Base-by-base conservation (phyloP, 345 rosid species). In the Pelargonium nanum region DNA sequence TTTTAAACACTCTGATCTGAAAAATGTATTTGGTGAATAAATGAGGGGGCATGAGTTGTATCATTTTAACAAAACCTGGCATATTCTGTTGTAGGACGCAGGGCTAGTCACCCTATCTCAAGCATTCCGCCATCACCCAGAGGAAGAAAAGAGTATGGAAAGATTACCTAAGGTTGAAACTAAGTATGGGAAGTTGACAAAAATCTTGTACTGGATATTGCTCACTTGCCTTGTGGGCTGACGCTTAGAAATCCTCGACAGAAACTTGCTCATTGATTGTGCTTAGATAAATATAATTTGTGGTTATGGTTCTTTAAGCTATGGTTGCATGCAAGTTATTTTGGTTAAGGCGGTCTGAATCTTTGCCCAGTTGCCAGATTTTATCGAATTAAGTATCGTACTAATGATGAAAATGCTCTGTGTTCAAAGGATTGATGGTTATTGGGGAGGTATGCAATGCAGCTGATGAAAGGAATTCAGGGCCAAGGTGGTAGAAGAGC, bases 101-200 rank as follows among this genome's bases (percentile, higher is more conserved):
- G 89, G 86, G 79, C 75, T 58, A 87, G 77, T 77, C 83, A 82
- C 78, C 77, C 90, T 25, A 74, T 80, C 63, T 68, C 88, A 22
- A 85, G 80, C 80, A 79, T 87, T 55, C 89, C 80, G 20, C 80
- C 98, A 8, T 63, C 97, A 73, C 84, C 94, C 52, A 89, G 88
- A 45, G 94, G 91, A 68, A 89, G 86, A 81, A 85, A 81, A 77
- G 97, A 93, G 72, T 76, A 80, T 62, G 99, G 91, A 77, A 87
- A 87, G 79, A 85, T 85, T 71, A 73, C 84, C 58, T 89, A 77
- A 78, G 72, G 76, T 73, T 50, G 74, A 62, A 60, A 69, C 70
- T 67, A 23, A 61, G 78, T 85, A 66, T 65, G 79, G 73, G 78
- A 75, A 71, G 73, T 78, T 74, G 80, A 77, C 71, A 72, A 80